phyloP scores from a whole-genome alignment of 2,329 filamentous ascomycete genomes.

The Tolypocladium tropicale region DNA sequence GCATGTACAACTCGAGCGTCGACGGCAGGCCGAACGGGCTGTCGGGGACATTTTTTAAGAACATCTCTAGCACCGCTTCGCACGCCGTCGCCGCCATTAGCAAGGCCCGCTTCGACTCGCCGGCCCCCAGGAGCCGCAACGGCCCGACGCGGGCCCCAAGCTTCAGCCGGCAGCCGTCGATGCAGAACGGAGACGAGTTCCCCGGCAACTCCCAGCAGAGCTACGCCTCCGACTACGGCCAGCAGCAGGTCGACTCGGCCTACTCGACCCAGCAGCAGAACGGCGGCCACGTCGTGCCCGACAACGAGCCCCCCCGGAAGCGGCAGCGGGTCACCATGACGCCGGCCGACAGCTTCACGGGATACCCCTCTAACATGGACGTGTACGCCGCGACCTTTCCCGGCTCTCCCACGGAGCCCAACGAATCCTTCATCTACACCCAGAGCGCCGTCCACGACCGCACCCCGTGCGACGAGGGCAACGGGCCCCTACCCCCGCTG shows the following conservation, averaged over 20 bases:
- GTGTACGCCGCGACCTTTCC: constrained; percentile 40
- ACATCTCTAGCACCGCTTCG: constrained; percentile 86
- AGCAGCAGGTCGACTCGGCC: constrained; percentile 61
- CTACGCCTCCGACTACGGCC: constrained; percentile 64
- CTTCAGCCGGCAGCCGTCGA: constrained; percentile 61
- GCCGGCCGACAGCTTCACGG: constrained; percentile 47
- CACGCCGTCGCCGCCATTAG: constrained; percentile 93
- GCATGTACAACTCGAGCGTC: constrained; percentile 64
- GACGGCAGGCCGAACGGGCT: constrained; percentile 58
- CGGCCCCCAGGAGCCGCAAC: constrained; percentile 56
- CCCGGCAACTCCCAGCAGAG: constrained; percentile 77
- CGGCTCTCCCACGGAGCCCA: constrained; percentile 68
- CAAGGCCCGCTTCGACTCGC: constrained; percentile 89
- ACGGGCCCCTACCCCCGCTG: constrained; percentile 54
- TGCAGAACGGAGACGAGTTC: constrained; percentile 59
- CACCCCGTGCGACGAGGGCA: constrained; percentile 36
- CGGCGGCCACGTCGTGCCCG: constrained; percentile 30
- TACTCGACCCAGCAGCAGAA: constrained; percentile 50
- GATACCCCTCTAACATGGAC: constrained; percentile 38
- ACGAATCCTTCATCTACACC: constrained; percentile 66
- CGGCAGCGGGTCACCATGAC: constrained; percentile 51
- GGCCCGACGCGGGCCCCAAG: constrained; percentile 57
- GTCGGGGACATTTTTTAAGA: constrained; percentile 90
- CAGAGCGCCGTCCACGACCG: constrained; percentile 35
- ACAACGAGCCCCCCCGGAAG: constrained; percentile 73